These are phyloP conservation scores for Hypoxylon rubiginosum DNA, from an alignment of 2,329 filamentous ascomycete species.

Conservation along the genomic window DNA sequence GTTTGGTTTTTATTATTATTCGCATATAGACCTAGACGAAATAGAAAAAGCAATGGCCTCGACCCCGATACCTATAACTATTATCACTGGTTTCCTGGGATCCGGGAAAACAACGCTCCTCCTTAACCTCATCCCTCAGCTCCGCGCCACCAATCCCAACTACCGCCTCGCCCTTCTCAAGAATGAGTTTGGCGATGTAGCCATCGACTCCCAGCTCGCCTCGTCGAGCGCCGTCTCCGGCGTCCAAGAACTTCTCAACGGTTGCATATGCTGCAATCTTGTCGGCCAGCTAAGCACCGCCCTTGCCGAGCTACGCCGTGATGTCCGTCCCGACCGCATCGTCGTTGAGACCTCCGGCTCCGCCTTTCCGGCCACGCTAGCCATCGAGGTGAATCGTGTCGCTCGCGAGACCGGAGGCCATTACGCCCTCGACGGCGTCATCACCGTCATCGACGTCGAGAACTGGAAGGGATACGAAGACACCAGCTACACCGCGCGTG, in stretches of 20 bases:
- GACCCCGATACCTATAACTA: slow-evolving; percentile 89
- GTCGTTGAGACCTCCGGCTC: slow-evolving; percentile 93
- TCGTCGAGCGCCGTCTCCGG: slow-evolving; percentile 85
- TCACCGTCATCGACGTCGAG: slow-evolving; percentile 92
- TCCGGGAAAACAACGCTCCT: slow-evolving; percentile 97
- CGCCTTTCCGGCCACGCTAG: slow-evolving; percentile 89
- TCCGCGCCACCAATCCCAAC: slow-evolving; percentile 75
- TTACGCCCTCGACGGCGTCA: slow-evolving; percentile 87
- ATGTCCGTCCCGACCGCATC: slow-evolving; percentile 80
- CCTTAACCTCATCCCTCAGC: slow-evolving; percentile 92
- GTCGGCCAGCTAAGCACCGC: slow-evolving; percentile 90
- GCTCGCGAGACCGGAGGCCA: slow-evolving; percentile 73
- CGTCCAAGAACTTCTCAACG: slow-evolving; percentile 93
- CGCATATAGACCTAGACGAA: neutral
- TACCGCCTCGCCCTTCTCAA: slow-evolving; percentile 96
- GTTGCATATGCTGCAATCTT: slow-evolving; percentile 98
- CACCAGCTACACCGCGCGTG: slow-evolving; percentile 86
- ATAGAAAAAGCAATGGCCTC: slow-evolving; percentile 68
- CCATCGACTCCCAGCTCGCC: slow-evolving; percentile 92
- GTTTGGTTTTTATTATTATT: slow-evolving; percentile 33
- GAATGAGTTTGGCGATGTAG: slow-evolving; percentile 97
- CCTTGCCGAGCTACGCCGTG: slow-evolving; percentile 76
- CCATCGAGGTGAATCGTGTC: slow-evolving; percentile 89
- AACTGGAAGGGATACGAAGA: slow-evolving; percentile 96
- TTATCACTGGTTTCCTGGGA: slow-evolving; percentile 95